Percentiles rank a stretch among this genome's conserved stretches.
Conservation (phyloP, 139 green algal genomes). For the Chara braunii region DNA sequence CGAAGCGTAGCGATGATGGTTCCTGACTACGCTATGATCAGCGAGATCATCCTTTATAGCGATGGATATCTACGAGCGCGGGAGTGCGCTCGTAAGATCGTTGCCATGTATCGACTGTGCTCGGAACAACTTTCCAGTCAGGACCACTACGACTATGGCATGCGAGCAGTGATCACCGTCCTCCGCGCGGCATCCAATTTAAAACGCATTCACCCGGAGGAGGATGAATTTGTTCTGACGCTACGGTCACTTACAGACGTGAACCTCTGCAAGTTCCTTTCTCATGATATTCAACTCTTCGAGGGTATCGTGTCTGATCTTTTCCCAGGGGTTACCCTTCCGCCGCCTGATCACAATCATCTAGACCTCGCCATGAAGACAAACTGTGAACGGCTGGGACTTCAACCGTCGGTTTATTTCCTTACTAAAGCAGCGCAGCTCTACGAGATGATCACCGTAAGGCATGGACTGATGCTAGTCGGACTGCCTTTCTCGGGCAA, state of each 20-base stretch:
- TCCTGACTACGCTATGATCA: constrained; percentile 48
- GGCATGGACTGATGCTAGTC: constrained; percentile 56
- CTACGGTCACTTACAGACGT: constrained; percentile 49
- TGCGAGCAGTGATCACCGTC: constrained; percentile 44
- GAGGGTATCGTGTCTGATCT: constrained; percentile 49
- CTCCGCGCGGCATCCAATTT: constrained; percentile 44
- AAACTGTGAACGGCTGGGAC: constrained; percentile 52
- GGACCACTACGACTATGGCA: constrained; percentile 49
- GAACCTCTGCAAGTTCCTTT: constrained; percentile 76
- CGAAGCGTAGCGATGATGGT: constrained; percentile 52
- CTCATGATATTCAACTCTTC: constrained; percentile 66
- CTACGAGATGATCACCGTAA: constrained; percentile 78
- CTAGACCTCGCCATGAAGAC: constrained; percentile 37
- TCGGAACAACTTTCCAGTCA: constrained; percentile 45
- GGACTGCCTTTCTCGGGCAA: constrained; percentile 53
- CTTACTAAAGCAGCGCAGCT: constrained; percentile 68
- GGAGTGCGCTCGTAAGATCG: constrained; percentile 43
- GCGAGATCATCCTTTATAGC: constrained; percentile 45
- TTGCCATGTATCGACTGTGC: constrained; percentile 44
- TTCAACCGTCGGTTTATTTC: constrained; percentile 63
- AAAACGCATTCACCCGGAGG: constrained; percentile 41
- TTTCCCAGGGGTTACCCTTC: constrained; percentile 57
- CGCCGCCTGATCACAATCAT: constrained; percentile 47
- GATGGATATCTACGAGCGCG: constrained; percentile 44
- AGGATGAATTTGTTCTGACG: constrained; percentile 49